Evolutionary conservation across 176 grass and related monocot species (phyloP).

Genomic region (Thinopyrum elongatum): DNA sequence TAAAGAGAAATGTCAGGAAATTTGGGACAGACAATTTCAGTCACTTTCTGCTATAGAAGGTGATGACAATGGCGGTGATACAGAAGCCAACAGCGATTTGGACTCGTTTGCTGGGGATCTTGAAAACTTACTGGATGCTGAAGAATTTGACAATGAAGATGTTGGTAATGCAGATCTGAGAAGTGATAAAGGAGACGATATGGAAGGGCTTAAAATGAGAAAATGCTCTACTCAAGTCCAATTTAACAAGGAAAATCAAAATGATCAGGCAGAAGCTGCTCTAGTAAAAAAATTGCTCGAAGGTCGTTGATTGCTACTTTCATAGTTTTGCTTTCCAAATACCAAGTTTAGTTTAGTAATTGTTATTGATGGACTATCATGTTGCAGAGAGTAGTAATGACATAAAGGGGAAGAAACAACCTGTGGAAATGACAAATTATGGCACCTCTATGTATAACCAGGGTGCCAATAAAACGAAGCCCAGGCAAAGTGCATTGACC

Average conservation of each 20-base stretch:
- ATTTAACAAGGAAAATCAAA: constrained; percentile 83
- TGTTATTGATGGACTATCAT: constrained; percentile 29
- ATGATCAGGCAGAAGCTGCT: constrained; percentile 80
- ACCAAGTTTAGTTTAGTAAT: constrained; percentile 1
- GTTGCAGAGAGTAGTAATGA: constrained; percentile 68
- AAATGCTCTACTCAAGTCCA: constrained; percentile 57
- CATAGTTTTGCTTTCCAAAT: constrained; percentile 19
- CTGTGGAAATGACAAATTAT: constrained; percentile 34
- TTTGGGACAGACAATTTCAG: constrained; percentile 96
- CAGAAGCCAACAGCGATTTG: constrained; percentile 82
- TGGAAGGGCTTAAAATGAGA: constrained; percentile 90
- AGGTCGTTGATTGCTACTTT: constrained; percentile 46
- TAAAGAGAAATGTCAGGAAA: constrained; percentile 98
- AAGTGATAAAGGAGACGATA: constrained; percentile 58
- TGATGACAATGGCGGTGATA: constrained; percentile 80
- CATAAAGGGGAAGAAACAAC: constrained; percentile 71
- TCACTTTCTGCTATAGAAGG: constrained; percentile 77
- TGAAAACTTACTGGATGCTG: constrained; percentile 91
- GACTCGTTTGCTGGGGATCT: constrained; percentile 98
- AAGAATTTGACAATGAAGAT: constrained; percentile 89
- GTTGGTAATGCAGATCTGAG: constrained; percentile 55
- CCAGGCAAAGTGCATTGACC: constrained; percentile 30
- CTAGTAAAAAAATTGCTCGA: constrained; percentile 79
- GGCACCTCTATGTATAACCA: constrained; percentile 39
- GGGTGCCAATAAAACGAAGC: constrained; percentile 53